Evolutionary conservation across 257 asterid species (phyloP), one percentile per base, ranked within the genome.

Genomic region (Solanum paucissectum): DNA sequence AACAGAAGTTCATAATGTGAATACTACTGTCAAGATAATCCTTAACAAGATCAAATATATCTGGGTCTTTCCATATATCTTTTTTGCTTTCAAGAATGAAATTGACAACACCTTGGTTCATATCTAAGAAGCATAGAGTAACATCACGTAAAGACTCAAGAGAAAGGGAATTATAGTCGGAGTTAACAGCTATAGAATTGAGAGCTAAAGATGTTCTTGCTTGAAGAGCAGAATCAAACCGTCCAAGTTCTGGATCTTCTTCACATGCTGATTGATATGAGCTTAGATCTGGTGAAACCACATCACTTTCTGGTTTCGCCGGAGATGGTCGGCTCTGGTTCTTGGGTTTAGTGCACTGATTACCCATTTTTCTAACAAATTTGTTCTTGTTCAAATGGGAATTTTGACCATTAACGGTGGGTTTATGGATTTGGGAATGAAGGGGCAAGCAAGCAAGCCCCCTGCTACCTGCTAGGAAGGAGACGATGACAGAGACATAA

Each of bases 191-290:
- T 10, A 94, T 92, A n/a, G 99, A 95, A 87, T 92, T 93, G 84
- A 96, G 94, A 90, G 96, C 98, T 77, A 94, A 94, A 91, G 91
- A 91, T 2, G 98, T 92, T 21, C 98, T 94, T 74, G 87, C 87
- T 88, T 94, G 97, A 89, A 96, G 91, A 46, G 87, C 21, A 52
- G 94, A 88, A 89, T 96, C 99, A 82, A 96, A 93, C 85, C 87
- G 86, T 69, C 90, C 94, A 68, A 96, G 95, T 77, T 94, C 93
- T 1, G 98, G 95, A 88, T 96, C 99, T 89, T 93, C 93, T 85
- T 87, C 91, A 93, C 98, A 96, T 0, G 99, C 98, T 74, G 97
- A 93, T 89, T 95, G 95, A 73, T 95, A 97, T 6, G 98, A 94
- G 92, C 87, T 93, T 77, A 95, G 93, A 88, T 93, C 94, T 62